Percentiles rank a stretch among this genome's conserved stretches.
Evolutionary conservation across 331 rosid genomes (phyloP).

Genomic region (Stylosanthes scabra): DNA sequence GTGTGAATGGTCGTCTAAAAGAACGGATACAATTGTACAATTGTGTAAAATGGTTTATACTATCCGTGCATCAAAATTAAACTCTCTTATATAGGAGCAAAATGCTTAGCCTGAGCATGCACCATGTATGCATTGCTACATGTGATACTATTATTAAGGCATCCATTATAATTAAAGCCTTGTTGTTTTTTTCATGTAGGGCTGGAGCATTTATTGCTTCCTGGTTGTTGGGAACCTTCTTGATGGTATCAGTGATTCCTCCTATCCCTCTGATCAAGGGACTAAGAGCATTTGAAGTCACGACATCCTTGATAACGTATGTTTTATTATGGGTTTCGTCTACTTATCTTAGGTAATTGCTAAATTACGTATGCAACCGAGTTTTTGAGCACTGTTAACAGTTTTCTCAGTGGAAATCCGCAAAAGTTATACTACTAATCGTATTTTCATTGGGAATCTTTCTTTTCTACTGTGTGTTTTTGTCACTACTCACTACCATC

Average conservation of each 20-base stretch:
- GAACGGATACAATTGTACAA: too few species aligned
- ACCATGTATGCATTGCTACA: neutral
- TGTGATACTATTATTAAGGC: neutral
- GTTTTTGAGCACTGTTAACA: constrained; percentile 35
- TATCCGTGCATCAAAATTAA: too few species aligned
- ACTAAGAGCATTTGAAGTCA: constrained; percentile 87
- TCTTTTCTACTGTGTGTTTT: neutral
- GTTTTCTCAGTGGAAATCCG: constrained; percentile 17
- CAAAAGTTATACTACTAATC: constrained; percentile 16
- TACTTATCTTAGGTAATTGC: constrained; percentile 75
- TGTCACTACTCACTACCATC: neutral
- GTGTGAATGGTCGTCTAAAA: too few species aligned
- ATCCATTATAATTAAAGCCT: constrained; percentile 3
- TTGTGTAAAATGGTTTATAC: too few species aligned
- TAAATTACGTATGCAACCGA: constrained; percentile 41
- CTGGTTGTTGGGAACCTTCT: constrained; percentile 97
- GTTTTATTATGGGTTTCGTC: constrained; percentile 92
- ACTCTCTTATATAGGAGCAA: too few species aligned
- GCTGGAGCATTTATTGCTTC: constrained; percentile 79
- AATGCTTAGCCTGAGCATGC: constrained; percentile 6
- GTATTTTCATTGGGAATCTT: constrained; percentile 1
- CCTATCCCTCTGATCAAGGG: constrained; percentile 80
- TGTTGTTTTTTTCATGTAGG: constrained; percentile 56
- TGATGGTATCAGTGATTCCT: constrained; percentile 97
- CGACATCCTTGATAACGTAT: constrained; percentile 77